A percentile compares a stretch with the other conserved stretches of the same genome.
These are phyloP conservation scores for Emergomyces africanus DNA, from an alignment of 2,329 filamentous ascomycete genomes.

Conservation along the genomic window DNA sequence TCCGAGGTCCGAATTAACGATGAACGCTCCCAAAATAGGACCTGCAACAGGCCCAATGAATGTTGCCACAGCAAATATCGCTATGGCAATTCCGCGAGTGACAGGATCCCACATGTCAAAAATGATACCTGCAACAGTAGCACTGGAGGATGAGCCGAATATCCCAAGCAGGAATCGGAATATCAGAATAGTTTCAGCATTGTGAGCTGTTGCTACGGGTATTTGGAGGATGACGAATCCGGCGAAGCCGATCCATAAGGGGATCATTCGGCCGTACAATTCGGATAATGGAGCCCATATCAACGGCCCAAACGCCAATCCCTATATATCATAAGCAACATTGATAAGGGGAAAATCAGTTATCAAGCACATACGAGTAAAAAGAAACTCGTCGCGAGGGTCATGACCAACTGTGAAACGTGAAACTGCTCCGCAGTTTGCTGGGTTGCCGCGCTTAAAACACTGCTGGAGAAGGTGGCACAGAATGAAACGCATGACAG, in stretches of 20 bases:
- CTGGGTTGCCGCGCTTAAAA: slow-evolving; percentile 33
- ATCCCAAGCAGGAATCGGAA: slow-evolving; percentile 42
- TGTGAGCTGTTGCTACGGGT: slow-evolving; percentile 41
- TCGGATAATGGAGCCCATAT: slow-evolving; percentile 36
- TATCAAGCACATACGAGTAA: slow-evolving; percentile 23
- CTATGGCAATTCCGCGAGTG: slow-evolving; percentile 35
- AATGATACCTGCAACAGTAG: slow-evolving; percentile 38
- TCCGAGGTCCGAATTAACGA: slow-evolving; percentile 36
- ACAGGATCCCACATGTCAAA: slow-evolving; percentile 39
- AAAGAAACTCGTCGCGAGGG: slow-evolving; percentile 38
- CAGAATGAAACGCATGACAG: slow-evolving; percentile 33
- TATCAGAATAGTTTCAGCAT: slow-evolving; percentile 42
- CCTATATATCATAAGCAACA: slow-evolving; percentile 11
- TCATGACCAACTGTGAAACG: slow-evolving; percentile 37
- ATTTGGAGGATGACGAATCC: slow-evolving; percentile 43
- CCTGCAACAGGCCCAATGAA: slow-evolving; percentile 39
- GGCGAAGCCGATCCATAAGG: slow-evolving; percentile 37
- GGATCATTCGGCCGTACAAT: slow-evolving; percentile 37
- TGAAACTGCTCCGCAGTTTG: slow-evolving; percentile 31
- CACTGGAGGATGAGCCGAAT: slow-evolving; percentile 39
- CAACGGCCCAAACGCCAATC: slow-evolving; percentile 27
- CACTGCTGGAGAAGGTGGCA: slow-evolving; percentile 36
- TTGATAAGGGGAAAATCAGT: neutral
- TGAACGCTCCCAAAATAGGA: slow-evolving; percentile 39
- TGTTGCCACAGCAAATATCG: slow-evolving; percentile 32